Evolutionary conservation across 257 asterid genomes (phyloP), one percentile per base, ranked within the genome.

Genomic region (Nicotiana attenuata): DNA sequence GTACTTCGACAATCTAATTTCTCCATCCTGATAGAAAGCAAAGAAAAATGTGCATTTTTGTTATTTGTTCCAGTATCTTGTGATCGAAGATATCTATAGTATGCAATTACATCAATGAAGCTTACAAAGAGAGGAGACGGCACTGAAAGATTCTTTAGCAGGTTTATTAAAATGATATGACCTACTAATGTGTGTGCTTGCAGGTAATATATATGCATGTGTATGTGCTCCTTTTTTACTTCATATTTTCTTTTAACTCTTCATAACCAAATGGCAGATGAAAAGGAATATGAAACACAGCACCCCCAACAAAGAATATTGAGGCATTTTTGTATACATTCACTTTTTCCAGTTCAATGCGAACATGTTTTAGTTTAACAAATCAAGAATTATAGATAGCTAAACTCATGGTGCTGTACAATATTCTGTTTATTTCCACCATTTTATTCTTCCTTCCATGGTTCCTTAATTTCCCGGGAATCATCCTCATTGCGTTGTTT

Each of bases 11-110:
- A 88, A 80, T 91, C 92, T 81, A 90, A 81, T 85, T 82, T 90
- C 84, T 94, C 97, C 96, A 96, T 87, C 95, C 97, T 94, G 84
- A 82, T 81, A 81, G 65, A 85, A 87, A 59, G 38, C 57, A 73
- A 56, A 82, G 24, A 53, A 81, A 75, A 55, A 83, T 75, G 63
- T 19, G 14, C 60, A 82, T 64, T 15, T 78, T 80, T 87, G 85
- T 65, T 71, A 52, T 38, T 47, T 22, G 24, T 73, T 73, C 14
- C 61, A 24, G 79, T 50, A 71, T 47, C 19, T 45, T 80, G 79
- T 22, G 79, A 73, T 22, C 60, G 13, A 73, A 73, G 24, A 31
- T 47, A 65, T 31, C 13, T 38, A 31, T 16, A 65, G 50, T 3
- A 65, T 31, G 13, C 50, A 65, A 17, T 31, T 29, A 17, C 20